Evolutionary conservation across 202 grass and related monocot species (phyloP), one percentile per base, ranked within the genome.

Genomic region (Carex arenaria): DNA sequence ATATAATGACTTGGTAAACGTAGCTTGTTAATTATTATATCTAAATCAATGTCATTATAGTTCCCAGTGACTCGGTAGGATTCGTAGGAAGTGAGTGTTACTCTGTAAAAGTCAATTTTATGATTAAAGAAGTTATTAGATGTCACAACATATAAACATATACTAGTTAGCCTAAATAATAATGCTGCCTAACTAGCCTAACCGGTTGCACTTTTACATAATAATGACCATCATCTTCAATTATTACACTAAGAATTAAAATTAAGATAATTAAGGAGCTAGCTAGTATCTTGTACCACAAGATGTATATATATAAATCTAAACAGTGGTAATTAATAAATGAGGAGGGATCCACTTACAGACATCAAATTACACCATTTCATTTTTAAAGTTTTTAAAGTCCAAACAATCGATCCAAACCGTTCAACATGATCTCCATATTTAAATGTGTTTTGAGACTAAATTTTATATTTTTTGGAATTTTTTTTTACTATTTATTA

Each of bases 161-260:
- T 57, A 59, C 73, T 36, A 77, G 51, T 77, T 57, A 52, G 26
- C 26, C 26, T 78, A 59, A 59, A 59, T 57, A 59, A 78, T 78
- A 34, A 77, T 77, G 28, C 26, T 12, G 15, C 51, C 73, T 78
- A 59, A 5, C 36, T 40, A 40, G 36, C 30, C 36, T 40, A 40
- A 5, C 30, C 5, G 65, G 6, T 32, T 67, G 18, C 14, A 67
- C 26, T 77, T 77, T 57, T 31, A 34, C 4, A 56, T 26, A 77
- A 77, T 77, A 77, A 36, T 77, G 51, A 77, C 14, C 52, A n/a
- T 59, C 52, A 30, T 77, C 72, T 57, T 36, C 57, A 77, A 77
- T 57, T 77, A 77, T 56, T 56, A 47, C 40, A 77, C 51, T 0
- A 57, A 34, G 15, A 77, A 77, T 57, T 77, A 4, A 77, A 57